A percentile compares a stretch with the other conserved stretches of the same genome.
Conservation (phyloP, 108 stramenopile species). For the Nitzschia putrida region DNA sequence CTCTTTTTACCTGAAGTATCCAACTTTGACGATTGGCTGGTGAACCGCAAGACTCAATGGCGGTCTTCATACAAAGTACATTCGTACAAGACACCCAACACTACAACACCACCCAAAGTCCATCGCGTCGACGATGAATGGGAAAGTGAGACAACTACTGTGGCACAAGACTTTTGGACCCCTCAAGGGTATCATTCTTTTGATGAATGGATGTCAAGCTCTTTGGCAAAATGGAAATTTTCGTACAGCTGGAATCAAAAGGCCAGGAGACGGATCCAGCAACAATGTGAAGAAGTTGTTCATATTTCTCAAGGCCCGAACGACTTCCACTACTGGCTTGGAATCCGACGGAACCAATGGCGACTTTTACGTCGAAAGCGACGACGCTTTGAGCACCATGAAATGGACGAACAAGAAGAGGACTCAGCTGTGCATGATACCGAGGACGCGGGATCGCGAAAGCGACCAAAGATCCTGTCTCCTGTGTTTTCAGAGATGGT, state of each 20-base stretch:
- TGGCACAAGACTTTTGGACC: constrained; percentile 69
- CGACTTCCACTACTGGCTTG: constrained; percentile 63
- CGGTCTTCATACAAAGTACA: constrained; percentile 43
- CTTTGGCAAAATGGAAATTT: constrained; percentile 53
- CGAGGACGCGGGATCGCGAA: background rate
- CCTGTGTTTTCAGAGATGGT: constrained; percentile 44
- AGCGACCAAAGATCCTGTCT: constrained; percentile 7
- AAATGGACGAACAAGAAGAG: constrained; percentile 3
- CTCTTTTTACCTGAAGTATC: constrained; percentile 24
- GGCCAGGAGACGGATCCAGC: constrained; percentile 51
- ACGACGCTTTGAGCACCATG: constrained; percentile 17
- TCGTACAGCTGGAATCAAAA: constrained; percentile 65
- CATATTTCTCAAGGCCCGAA: constrained; percentile 34
- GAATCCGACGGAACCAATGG: constrained; percentile 74
- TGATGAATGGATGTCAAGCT: constrained; percentile 51
- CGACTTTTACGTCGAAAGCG: constrained; percentile 58
- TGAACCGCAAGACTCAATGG: constrained; percentile 54
- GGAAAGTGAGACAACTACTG: constrained; percentile 10
- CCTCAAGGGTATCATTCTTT: constrained; percentile 58
- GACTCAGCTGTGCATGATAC: background rate
- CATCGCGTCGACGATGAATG: constrained; percentile 33
- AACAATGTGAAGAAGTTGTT: constrained; percentile 67
- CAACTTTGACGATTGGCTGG: constrained; percentile 51
- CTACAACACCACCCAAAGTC: background rate
- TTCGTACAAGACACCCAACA: constrained; percentile 19